Evolutionary conservation across 2,329 filamentous ascomycete genomes (phyloP).

Genomic region (Talaromyces islandicus): DNA sequence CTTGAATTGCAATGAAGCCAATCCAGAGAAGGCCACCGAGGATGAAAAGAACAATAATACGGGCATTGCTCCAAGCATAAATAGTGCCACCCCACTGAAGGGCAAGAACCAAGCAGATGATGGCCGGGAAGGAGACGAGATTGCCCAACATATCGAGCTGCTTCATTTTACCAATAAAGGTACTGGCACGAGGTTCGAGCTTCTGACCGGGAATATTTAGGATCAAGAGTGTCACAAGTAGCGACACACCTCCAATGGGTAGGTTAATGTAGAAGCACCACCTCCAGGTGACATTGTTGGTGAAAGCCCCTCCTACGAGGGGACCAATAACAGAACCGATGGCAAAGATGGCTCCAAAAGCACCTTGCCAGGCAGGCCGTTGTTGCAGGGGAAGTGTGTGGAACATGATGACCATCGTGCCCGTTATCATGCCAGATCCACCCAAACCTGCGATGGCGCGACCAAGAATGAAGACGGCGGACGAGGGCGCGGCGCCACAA

Average conservation of each 20-base stretch:
- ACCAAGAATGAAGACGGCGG: conserved; percentile 57
- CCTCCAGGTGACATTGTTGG: conserved; percentile 24
- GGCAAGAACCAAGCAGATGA: conserved; percentile 39
- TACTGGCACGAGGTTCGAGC: neutral
- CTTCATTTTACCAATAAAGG: neutral
- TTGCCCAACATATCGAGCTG: conserved; percentile 42
- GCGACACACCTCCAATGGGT: conserved; percentile 15
- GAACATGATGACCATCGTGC: neutral
- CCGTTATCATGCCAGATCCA: conserved; percentile 44
- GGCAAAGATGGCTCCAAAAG: conserved; percentile 46
- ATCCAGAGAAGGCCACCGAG: conserved; percentile 35
- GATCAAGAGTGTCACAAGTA: conserved; percentile 14
- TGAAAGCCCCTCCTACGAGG: conserved; percentile 24
- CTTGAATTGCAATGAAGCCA: conserved; percentile 23
- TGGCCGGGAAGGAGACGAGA: conserved; percentile 32
- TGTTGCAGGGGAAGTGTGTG: neutral
- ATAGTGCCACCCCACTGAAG: conserved; percentile 41
- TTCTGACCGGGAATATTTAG: neutral
- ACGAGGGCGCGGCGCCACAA: conserved; percentile 51
- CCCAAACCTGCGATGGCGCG: conserved; percentile 59
- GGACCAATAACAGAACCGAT: conserved; percentile 23
- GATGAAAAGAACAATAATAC: conserved; percentile 42
- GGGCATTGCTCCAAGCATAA: conserved; percentile 30
- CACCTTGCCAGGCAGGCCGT: conserved; percentile 50
- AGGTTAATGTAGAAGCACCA: conserved; percentile 34